Percentiles rank a stretch among this genome's conserved stretches.
Conservation (phyloP, 176 grass and related monocot genomes). For the maize (Zea mays) region Zm-B73-REFERENCE-NAM-5.0 NC_050100.1:66605001-66605500, state of each 20-base stretch:
- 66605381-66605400: no score
- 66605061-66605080: no score
- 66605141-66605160: constrained; percentile 43
- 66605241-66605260: constrained; percentile 97
- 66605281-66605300: constrained; percentile 88
- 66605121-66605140: no score
- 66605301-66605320: constrained; percentile 92
- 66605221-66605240: constrained; percentile 95
- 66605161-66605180: constrained; percentile 83
- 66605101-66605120: no score
- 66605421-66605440: no score
- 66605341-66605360: constrained; percentile 87
- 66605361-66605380: constrained; percentile 73
- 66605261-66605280: constrained; percentile 96
- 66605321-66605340: constrained; percentile 73
- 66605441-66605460: no score
- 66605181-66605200: constrained; percentile 78
- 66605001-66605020: constrained; percentile 85
- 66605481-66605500: constrained; percentile 70
- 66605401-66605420: no score
- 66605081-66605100: no score
- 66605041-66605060: no score
- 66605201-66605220: constrained; percentile 85
- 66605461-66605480: constrained; percentile 78
- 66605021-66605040: constrained; percentile 73